phyloP scores from a whole-genome alignment of 495 filamentous ascomycete genomes.

The Friedmanniomyces simplex region DNA sequence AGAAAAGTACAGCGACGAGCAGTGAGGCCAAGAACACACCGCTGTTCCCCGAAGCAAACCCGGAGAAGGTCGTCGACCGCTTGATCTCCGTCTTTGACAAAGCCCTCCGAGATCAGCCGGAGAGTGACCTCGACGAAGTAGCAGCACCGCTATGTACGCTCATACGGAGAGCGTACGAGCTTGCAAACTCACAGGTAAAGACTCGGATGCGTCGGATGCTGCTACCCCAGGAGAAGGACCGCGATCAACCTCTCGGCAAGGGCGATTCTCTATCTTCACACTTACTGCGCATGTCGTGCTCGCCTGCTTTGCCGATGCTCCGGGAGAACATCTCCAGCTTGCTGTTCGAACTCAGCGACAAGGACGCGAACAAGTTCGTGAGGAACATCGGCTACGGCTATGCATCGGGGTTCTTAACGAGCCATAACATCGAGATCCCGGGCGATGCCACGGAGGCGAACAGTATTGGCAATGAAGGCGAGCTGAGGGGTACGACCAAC shows the following conservation, averaged over 20 bases:
- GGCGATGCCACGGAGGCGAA: conserved; percentile 51
- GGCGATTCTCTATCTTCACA: conserved; percentile 64
- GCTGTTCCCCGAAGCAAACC: conserved; percentile 55
- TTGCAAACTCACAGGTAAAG: conserved; percentile 55
- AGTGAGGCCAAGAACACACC: conserved; percentile 20
- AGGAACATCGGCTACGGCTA: conserved; percentile 62
- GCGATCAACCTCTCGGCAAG: conserved; percentile 67
- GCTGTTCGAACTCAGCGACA: conserved; percentile 77
- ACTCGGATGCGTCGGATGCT: conserved; percentile 54
- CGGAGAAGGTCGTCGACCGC: conserved; percentile 51
- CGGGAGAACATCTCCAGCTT: conserved; percentile 67
- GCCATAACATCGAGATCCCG: conserved; percentile 67
- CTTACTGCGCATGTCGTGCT: conserved; percentile 70
- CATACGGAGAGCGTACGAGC: conserved; percentile 58
- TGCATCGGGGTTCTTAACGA: conserved; percentile 79
- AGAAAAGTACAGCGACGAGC: conserved; percentile 30
- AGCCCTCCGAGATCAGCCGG: conserved; percentile 48
- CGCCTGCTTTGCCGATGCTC: conserved; percentile 54
- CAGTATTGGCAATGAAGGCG: conserved; percentile 34
- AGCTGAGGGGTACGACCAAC: conserved; percentile 24
- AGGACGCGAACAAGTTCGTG: conserved; percentile 31
- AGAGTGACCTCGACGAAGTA: conserved; percentile 56
- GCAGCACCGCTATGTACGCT: conserved; percentile 62
- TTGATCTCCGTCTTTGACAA: conserved; percentile 65
- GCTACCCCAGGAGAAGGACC: conserved; percentile 68